These are phyloP conservation scores for Yamadazyma takamatsuzukensis DNA, from an alignment of 805 yeast species.

Conservation along the genomic window DNA sequence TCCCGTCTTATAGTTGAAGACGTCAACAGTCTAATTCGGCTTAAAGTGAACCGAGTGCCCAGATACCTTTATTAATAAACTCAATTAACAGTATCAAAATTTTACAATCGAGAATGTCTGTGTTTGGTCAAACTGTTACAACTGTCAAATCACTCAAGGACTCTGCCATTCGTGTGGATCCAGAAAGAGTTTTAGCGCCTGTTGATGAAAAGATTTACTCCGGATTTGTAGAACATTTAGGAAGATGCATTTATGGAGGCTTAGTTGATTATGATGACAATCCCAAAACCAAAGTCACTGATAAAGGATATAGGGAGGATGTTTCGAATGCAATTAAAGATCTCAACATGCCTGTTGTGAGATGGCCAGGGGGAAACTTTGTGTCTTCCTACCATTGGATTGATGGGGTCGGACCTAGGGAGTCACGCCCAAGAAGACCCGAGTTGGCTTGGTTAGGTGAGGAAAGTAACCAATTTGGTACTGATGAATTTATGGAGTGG, in stretches of 20 bases:
- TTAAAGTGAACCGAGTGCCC: too few species aligned
- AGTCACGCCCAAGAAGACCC: conserved; percentile 25
- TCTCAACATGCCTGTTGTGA: conserved; percentile 27
- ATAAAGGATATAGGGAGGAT: conserved; percentile 24
- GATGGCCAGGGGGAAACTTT: conserved; percentile 36
- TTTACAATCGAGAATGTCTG: conserved; percentile 12
- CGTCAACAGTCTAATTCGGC: too few species aligned
- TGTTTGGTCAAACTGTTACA: conserved; percentile 15
- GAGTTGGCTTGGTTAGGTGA: conserved; percentile 32
- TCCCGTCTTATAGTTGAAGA: too few species aligned
- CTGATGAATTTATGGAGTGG: conserved; percentile 34
- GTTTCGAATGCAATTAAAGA: conserved; percentile 26
- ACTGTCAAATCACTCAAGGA: conserved; percentile 8
- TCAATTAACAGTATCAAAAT: too few species aligned
- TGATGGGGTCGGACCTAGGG: conserved; percentile 30
- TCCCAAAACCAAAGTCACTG: conserved; percentile 15
- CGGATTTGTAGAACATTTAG: conserved; percentile 35
- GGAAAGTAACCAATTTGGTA: conserved; percentile 29
- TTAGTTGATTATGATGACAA: conserved; percentile 23
- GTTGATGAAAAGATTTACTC: conserved; percentile 25
- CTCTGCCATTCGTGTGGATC: conserved; percentile 22
- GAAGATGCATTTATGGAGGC: conserved; percentile 35
- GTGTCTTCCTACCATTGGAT: conserved; percentile 31
- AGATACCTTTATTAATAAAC: too few species aligned
- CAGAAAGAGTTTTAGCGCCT: conserved; percentile 18